phyloP scores from a whole-genome alignment of 2,329 filamentous ascomycete species.

The Hypoxylon sp. region DNA sequence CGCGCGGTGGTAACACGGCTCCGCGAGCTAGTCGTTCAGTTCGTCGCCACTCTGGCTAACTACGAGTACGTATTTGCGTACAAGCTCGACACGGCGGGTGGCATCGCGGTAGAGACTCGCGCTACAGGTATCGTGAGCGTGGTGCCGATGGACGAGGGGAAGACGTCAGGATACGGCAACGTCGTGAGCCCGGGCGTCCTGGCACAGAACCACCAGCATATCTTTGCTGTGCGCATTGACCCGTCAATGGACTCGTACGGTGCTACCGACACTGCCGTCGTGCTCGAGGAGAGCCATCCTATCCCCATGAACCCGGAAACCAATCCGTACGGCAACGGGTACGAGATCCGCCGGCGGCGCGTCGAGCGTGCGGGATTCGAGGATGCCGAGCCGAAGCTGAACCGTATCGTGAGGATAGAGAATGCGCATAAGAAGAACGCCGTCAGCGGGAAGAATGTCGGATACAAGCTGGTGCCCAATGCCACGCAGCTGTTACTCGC shows the following conservation, averaged over 20 bases:
- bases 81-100: slow-evolving; percentile 69
- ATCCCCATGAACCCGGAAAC: slow-evolving; percentile 54
- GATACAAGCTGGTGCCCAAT: slow-evolving; percentile 57
- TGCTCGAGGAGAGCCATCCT: slow-evolving; percentile 45
- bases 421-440: slow-evolving; percentile 55
- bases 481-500: slow-evolving; percentile 58
- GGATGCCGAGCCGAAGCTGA: slow-evolving; percentile 62
- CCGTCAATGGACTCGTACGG: slow-evolving; percentile 59
- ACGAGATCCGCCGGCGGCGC: slow-evolving; percentile 59
- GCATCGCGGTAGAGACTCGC: slow-evolving; percentile 66
- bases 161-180: slow-evolving; percentile 64
- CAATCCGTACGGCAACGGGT: slow-evolving; percentile 70
- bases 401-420: slow-evolving; percentile 59
- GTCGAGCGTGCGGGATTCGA: slow-evolving; percentile 57
- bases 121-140: slow-evolving; percentile 75
- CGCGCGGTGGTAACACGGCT: slow-evolving; percentile 67
- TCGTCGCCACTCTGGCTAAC: slow-evolving; percentile 73
- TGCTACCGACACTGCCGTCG: slow-evolving; percentile 38
- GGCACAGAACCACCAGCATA: slow-evolving; percentile 73
- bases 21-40: slow-evolving; percentile 71
- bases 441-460: slow-evolving; percentile 58
- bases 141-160: slow-evolving; percentile 65
- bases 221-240: slow-evolving; percentile 72
- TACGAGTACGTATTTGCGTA: slow-evolving; percentile 75
- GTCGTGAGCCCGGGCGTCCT: slow-evolving; percentile 69